Base-by-base conservation (phyloP, 2,329 filamentous ascomycete species). In the Calonectria hawksworthii region DNA sequence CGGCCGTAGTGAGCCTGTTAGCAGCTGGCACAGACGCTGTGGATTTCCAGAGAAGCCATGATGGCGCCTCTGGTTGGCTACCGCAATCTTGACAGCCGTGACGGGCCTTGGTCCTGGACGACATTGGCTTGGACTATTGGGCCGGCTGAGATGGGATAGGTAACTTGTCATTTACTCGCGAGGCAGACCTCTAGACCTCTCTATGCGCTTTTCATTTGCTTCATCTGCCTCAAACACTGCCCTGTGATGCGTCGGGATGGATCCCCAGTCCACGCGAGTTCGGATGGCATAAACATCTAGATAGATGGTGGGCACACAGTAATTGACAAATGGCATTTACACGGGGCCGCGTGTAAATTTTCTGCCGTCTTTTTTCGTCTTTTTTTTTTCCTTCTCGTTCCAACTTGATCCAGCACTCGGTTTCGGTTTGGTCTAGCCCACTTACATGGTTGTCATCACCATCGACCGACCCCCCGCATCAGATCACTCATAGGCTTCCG, bases 21-120 rank as follows among this genome's bases (percentile, higher is more conserved):
- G 70, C 21, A 63, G 63, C 41, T 28, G 63, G 64, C 70, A 72
- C 70, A 68, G 65, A 38, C 56, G 47, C 68, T 70, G 68, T 61
- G 65, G 65, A 54, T 54, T 23, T 51, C 34, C 10, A 54, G 21
- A 18, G 26, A 21, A 28, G 30, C 44, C 14, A 44, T 30, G n/a
- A 34, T 50, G 54, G 68, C 41, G 51, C 18, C n/a, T 26, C 38
- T 72, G 70, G 70, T 72, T 72, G 70, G 70, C 51, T 72, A 34
- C 52, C 28, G 44, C 51, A 65, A 56, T 56, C n/a, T 63, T 41
- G 34, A 63, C 56, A 63, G 34, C 36, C 41, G 64, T 56, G 68
- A 38, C 38, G 51, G 63, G 52, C 30, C 26, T 66, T 51, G 28
- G 38, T 54, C 38, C 38, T 59, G 13, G 23, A 47, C 34, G 34